Conservation (phyloP, 2,329 filamentous ascomycete species). For the Tolypocladium album region DNA sequence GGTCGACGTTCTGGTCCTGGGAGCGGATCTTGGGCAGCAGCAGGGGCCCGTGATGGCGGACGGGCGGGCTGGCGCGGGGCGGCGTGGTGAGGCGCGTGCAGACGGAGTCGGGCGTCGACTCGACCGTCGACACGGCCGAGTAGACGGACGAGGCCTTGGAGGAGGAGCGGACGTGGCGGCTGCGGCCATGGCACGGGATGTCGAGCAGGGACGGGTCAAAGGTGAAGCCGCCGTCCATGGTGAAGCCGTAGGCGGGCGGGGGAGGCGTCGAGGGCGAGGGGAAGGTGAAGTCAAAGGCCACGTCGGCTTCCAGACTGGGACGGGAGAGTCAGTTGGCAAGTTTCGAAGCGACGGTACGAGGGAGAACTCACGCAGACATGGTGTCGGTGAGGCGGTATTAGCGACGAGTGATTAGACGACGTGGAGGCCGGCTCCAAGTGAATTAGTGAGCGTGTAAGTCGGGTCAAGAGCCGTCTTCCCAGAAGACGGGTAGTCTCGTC, state of each 20-base stretch:
- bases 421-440: slow-evolving; percentile 10
- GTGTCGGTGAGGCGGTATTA: slow-evolving; percentile 3
- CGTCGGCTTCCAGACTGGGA: slow-evolving; percentile 48
- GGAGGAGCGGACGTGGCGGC: slow-evolving; percentile 49
- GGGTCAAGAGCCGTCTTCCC: not conserved
- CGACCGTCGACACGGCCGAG: slow-evolving; percentile 43
- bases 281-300: slow-evolving; percentile 52
- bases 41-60: slow-evolving; percentile 68
- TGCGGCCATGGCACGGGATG: slow-evolving; percentile 35
- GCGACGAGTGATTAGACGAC: not conserved
- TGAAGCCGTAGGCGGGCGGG: slow-evolving; percentile 12
- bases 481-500: not conserved
- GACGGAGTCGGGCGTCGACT: slow-evolving; percentile 51
- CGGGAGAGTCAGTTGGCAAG: slow-evolving; percentile 6
- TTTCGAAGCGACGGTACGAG: not conserved
- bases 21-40: slow-evolving; percentile 77
- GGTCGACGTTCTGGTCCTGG: slow-evolving; percentile 67
- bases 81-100: slow-evolving; percentile 61
- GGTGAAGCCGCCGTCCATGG: slow-evolving; percentile 25
- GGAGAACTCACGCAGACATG: slow-evolving; percentile 25
- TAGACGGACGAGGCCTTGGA: slow-evolving; percentile 59
- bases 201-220: slow-evolving; percentile 48
- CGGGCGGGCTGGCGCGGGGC: slow-evolving; percentile 52
- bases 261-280: slow-evolving; percentile 21
- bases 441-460: slow-evolving; percentile 4